A percentile compares a stretch with the other conserved stretches of the same genome.
phyloP scores from a whole-genome alignment of 768 basidiomycete species.

The Boletus edulis region DNA sequence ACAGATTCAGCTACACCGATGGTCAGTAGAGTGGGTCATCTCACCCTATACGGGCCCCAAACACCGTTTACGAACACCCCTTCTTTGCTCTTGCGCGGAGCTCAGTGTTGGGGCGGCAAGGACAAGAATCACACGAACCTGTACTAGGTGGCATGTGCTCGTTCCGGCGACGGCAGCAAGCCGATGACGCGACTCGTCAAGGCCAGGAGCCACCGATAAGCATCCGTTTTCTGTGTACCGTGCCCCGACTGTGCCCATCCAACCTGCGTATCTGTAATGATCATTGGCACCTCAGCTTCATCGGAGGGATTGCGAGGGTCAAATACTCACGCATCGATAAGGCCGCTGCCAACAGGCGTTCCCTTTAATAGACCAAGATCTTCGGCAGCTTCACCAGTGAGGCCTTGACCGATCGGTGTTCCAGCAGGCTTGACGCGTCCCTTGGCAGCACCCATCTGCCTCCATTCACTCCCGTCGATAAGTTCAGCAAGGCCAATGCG shows the following conservation, averaged over 20 bases:
- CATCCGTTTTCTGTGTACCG: slow-evolving; percentile 54
- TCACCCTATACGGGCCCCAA: slow-evolving; percentile 86
- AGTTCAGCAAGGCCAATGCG: slow-evolving; percentile 79
- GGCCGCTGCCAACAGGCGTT: slow-evolving; percentile 88
- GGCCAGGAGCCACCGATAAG: slow-evolving; percentile 53
- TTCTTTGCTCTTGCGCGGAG: slow-evolving; percentile 58
- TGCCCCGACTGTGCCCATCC: slow-evolving; percentile 94
- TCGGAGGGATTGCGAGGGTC: neutral
- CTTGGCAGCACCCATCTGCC: slow-evolving; percentile 68
- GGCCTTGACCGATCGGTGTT: slow-evolving; percentile 78
- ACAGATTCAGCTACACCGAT: neutral
- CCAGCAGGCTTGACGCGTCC: slow-evolving; percentile 76
- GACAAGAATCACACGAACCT: slow-evolving; percentile 42
- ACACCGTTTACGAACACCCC: slow-evolving; percentile 88
- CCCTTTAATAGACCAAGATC: slow-evolving; percentile 85
- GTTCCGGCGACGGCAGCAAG: slow-evolving; percentile 95
- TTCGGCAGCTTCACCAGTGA: slow-evolving; percentile 73
- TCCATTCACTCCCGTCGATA: slow-evolving; percentile 59
- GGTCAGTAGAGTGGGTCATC: neutral
- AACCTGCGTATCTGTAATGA: slow-evolving; percentile 76
- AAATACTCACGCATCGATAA: slow-evolving; percentile 84
- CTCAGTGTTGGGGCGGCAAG: neutral
- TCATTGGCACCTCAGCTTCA: neutral
- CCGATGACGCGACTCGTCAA: slow-evolving; percentile 77
- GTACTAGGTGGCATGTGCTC: slow-evolving; percentile 93